Evolutionary conservation across 805 yeast genomes (phyloP).

Genomic region (fission yeast (Schizosaccharomyces pombe)): ASM294v3 CU329670.1:2022001-2022500

Average conservation of each 20-base stretch:
- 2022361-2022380: slow-evolving; percentile 8
- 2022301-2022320: not conserved
- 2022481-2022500: not conserved
- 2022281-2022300: slow-evolving; percentile 2
- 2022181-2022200: slow-evolving; percentile 6
- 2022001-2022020: slow-evolving; percentile 9
- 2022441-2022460: not conserved
- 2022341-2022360: slow-evolving; percentile 9
- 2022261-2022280: slow-evolving; percentile 8
- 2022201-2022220: slow-evolving; percentile 7
- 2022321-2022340: slow-evolving; percentile 9
- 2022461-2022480: not conserved
- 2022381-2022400: not conserved
- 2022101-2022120: slow-evolving; percentile 9
- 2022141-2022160: not conserved
- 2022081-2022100: slow-evolving; percentile 9
- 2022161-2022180: slow-evolving; percentile 10
- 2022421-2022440: not conserved
- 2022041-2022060: slow-evolving; percentile 6
- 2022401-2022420: not conserved
- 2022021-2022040: slow-evolving; percentile 5
- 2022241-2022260: slow-evolving; percentile 6
- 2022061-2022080: slow-evolving; percentile 8
- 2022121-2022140: slow-evolving; percentile 9
- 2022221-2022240: slow-evolving; percentile 9